phyloP scores from a whole-genome alignment of 106 monocot genomes.

The Dendrobium nobile region DNA sequence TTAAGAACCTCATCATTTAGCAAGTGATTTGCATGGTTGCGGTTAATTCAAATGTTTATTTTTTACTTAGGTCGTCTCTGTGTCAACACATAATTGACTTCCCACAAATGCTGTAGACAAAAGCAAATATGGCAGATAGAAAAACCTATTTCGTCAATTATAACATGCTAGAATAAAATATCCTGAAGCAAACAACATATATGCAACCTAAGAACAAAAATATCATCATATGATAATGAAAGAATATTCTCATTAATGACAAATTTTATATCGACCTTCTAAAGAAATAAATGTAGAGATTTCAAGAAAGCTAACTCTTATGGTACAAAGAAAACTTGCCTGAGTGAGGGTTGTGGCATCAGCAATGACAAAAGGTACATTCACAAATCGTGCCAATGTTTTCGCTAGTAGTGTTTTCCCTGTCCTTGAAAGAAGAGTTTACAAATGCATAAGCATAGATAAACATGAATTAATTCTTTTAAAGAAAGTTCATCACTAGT shows the following conservation, averaged over 20 bases:
- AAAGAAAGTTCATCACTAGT: background rate
- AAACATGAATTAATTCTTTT: background rate
- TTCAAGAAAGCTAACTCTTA: background rate
- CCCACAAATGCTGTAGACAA: background rate
- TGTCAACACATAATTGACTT: background rate
- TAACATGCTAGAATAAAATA: background rate
- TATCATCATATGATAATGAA: background rate
- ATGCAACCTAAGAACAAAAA: background rate
- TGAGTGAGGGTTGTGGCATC: slow-evolving; percentile 86
- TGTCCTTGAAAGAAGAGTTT: slow-evolving; percentile 52
- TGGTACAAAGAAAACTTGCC: slow-evolving; percentile 25
- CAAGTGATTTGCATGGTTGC: background rate
- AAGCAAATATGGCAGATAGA: background rate
- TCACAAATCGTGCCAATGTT: slow-evolving; percentile 71
- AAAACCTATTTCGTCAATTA: background rate
- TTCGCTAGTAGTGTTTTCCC: slow-evolving; percentile 87
- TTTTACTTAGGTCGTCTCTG: background rate
- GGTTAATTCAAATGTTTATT: background rate
- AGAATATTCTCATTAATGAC: background rate
- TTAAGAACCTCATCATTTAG: background rate
- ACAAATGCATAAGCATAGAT: slow-evolving; percentile 33
- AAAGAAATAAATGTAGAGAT: background rate
- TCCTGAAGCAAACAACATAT: background rate
- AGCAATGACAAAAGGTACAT: slow-evolving; percentile 87
- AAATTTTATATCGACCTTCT: background rate